Percentiles rank a stretch among this genome's conserved stretches.
These are phyloP conservation scores for Triticum urartu DNA, from an alignment of 176 grass and related monocot genomes.

Conservation along the genomic window DNA sequence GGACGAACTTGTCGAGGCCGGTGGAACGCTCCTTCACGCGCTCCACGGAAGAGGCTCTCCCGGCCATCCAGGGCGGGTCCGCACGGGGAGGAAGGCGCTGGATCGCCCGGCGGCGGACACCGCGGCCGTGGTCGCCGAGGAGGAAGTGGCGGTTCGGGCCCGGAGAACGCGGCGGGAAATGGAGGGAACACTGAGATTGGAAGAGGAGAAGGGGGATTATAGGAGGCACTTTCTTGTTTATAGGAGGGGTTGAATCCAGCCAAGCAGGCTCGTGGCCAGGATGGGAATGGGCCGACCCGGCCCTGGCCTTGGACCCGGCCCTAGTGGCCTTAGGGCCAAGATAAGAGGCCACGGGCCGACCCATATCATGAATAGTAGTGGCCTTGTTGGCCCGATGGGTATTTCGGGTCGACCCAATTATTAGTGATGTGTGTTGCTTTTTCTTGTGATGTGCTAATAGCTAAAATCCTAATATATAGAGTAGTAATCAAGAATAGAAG, in stretches of 20 bases:
- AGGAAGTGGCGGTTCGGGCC: background rate
- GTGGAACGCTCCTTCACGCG: slow-evolving; percentile 38
- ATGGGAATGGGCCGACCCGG: too few relatives aligned
- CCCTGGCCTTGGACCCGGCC: too few relatives aligned
- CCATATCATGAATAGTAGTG: too few relatives aligned
- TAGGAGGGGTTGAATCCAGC: background rate
- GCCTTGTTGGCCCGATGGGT: too few relatives aligned
- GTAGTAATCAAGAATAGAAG: too few relatives aligned
- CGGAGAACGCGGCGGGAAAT: background rate
- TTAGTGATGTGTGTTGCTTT: too few relatives aligned
- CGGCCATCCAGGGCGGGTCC: slow-evolving; percentile 19
- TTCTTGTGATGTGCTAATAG: too few relatives aligned
- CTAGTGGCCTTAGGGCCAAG: too few relatives aligned
- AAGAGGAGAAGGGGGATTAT: background rate
- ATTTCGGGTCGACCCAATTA: too few relatives aligned
- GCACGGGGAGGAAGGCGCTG: background rate
- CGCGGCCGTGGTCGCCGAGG: background rate
- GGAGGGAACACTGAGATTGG: slow-evolving; percentile 14
- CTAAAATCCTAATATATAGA: too few relatives aligned
- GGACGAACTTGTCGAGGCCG: slow-evolving; percentile 50
- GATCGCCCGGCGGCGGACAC: background rate
- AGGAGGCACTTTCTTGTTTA: background rate
- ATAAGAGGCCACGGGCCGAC: too few relatives aligned
- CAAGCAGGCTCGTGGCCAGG: too few relatives aligned
- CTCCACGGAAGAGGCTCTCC: slow-evolving; percentile 19